A percentile compares a stretch with the other conserved stretches of the same genome.
phyloP scores from a whole-genome alignment of 345 rosid species.

The Linum tenue region DNA sequence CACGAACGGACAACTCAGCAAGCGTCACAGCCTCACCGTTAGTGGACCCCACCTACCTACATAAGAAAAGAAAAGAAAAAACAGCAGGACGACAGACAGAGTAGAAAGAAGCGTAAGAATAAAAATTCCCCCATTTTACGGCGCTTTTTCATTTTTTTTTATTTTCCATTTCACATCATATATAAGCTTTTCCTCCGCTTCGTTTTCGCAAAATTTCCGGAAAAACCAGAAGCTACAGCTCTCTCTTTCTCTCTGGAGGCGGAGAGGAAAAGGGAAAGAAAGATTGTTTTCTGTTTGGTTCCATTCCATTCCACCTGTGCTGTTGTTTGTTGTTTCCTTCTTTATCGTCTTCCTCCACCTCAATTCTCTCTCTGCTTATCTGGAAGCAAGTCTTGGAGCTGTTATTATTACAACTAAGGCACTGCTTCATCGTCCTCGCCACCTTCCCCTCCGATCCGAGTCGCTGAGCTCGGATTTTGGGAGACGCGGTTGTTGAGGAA shows the following conservation, averaged over 20 bases:
- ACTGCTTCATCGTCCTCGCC: neutral
- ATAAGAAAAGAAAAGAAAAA: no score
- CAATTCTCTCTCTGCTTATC: neutral
- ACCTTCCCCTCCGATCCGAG: neutral
- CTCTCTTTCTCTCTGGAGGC: neutral
- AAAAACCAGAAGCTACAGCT: neutral
- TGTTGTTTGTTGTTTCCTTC: neutral
- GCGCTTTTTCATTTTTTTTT: neutral
- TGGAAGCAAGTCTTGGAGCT: neutral
- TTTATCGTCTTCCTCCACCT: neutral
- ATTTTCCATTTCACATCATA: neutral
- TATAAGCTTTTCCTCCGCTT: neutral
- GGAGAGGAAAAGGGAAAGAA: neutral
- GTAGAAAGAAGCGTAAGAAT: neutral
- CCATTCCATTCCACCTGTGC: neutral
- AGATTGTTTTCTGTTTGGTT: neutral
- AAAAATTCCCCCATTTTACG: neutral
- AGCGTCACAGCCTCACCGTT: neutral
- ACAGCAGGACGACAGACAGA: neutral
- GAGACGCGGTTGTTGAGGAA: neutral
- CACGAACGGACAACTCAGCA: no score
- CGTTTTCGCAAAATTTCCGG: neutral
- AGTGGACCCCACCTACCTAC: neutral
- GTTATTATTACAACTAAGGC: neutral
- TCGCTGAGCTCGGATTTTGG: no score